phyloP scores from a whole-genome alignment of 2,329 filamentous ascomycete species.

The Microsporum canis region DNA sequence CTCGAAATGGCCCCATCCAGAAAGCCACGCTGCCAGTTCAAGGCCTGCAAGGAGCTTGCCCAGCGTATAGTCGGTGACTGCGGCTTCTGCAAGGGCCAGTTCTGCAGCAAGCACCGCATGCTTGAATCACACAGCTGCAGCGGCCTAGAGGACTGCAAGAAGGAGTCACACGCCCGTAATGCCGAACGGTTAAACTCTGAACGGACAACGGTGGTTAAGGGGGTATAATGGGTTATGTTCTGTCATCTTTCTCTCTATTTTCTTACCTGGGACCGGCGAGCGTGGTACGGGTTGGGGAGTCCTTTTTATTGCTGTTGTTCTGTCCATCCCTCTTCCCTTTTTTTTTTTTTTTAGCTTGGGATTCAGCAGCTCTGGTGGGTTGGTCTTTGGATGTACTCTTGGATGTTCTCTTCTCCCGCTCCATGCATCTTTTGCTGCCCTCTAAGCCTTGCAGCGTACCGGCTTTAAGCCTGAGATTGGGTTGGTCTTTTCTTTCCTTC shows the following conservation, averaged over 20 bases:
- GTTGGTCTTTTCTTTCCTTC: not conserved
- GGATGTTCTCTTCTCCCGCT: constrained; percentile 15
- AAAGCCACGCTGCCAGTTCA: constrained; percentile 67
- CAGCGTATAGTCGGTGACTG: constrained; percentile 95
- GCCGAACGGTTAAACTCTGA: constrained; percentile 84
- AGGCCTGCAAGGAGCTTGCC: constrained; percentile 75
- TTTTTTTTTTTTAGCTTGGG: not conserved
- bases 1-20: constrained; percentile 34
- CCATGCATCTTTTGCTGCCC: constrained; percentile 4
- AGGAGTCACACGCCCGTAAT: constrained; percentile 90
- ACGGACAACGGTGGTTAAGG: constrained; percentile 86
- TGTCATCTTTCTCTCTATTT: not conserved
- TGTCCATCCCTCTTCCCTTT: not conserved
- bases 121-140: constrained; percentile 89
- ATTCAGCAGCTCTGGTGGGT: not conserved
- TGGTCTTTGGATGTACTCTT: not conserved
- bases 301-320: not conserved
- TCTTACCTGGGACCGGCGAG: not conserved
- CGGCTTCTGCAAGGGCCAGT: constrained; percentile 85
- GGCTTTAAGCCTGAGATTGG: not conserved
- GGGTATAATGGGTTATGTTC: constrained; percentile 50
- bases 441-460: not conserved
- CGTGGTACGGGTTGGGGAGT: not conserved
- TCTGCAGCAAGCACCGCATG: constrained; percentile 88
- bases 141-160: constrained; percentile 93